Base-by-base conservation (phyloP, 768 basidiomycete species). In the Panaeolus cyanescens region DNA sequence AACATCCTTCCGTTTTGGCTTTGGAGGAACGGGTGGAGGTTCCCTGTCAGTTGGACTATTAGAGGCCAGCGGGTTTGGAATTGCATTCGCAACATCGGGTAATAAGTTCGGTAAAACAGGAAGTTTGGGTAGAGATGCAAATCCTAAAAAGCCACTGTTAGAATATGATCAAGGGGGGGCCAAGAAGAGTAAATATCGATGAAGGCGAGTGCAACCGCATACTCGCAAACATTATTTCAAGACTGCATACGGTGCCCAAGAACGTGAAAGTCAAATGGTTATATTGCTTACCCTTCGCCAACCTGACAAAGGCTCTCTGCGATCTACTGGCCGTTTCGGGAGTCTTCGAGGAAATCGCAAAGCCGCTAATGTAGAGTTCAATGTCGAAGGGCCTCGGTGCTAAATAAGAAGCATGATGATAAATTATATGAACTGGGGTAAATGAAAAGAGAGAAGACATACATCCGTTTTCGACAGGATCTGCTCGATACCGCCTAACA, bases 311-410 rank as follows among this genome's bases (percentile, higher is more conserved):
- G 1, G 91, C 85, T 13, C 84, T 81, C 62, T 95, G 93, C 1
- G 92, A 85, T 4, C 93, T 86, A 59, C 86, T 88, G 1, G 87
- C 82, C 40, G 80, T 75, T 57, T 88, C 88, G 2, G 85, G 79
- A 0, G 84, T 78, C 42, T 85, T 82, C 40, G 85, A 77, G 53
- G 79, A 84, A 15, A 87, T 80, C 0, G 90, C 92, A 65, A 86
- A 93, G 0, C 94, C 95, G 13, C 92, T 91, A 6, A 93, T 78
- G 53, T 86, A 89, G 0, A 94, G 75, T 40, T 90, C 86, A 3
- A 95, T 72, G 55, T 89, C 85, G 65, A 93, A 95, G 3, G 85
- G 73, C 40, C 64, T 59, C 17, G 70, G 69, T 6, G 59, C 70
- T 70, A 42, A 9, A 31, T n/a, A n/a, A n/a, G n/a, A n/a, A n/a